Percentiles rank a stretch among this genome's conserved stretches.
These are phyloP conservation scores for Serendipita indica DNA, from an alignment of 768 basidiomycete species.

Conservation along the genomic window DNA sequence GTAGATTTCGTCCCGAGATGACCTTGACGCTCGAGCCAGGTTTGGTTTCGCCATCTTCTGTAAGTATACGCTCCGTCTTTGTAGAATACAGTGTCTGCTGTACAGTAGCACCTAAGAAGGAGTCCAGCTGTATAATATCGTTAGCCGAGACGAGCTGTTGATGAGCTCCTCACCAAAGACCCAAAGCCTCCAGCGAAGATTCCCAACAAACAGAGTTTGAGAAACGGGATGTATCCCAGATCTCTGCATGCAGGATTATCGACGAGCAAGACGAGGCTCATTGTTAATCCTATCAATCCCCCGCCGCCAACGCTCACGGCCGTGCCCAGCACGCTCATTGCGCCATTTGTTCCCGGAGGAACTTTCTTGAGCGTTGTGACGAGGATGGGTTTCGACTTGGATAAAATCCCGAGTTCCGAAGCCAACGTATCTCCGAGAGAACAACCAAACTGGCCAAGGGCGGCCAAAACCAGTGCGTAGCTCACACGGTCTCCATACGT, in stretches of 20 bases:
- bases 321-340: conserved; percentile 61
- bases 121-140: conserved; percentile 48
- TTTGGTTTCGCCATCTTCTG: conserved; percentile 31
- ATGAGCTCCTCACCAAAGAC: conserved; percentile 42
- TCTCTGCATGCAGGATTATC: conserved; percentile 46
- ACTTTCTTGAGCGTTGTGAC: conserved; percentile 64
- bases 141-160: background rate
- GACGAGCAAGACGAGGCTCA: conserved; percentile 38
- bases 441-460: conserved; percentile 68
- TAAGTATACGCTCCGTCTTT: conserved; percentile 45
- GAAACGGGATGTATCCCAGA: conserved; percentile 26
- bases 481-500: conserved; percentile 36
- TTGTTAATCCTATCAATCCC: conserved; percentile 46
- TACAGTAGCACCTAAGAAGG: conserved; percentile 72
- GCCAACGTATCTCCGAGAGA: conserved; percentile 87
- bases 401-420: conserved; percentile 83
- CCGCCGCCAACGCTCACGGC: conserved; percentile 62
- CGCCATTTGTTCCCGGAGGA: conserved; percentile 87
- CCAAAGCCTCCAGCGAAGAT: conserved; percentile 57
- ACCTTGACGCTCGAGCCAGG: conserved; percentile 26
- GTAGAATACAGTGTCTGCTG: conserved; percentile 65
- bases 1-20: conserved; percentile 46
- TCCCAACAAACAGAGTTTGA: conserved; percentile 43
- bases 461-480: conserved; percentile 44
- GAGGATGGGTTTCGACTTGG: conserved; percentile 48